A percentile compares a stretch with the other conserved stretches of the same genome.
phyloP scores from a whole-genome alignment of 1,284 basidiomycete genomes.

The Pascua sp. region DNA sequence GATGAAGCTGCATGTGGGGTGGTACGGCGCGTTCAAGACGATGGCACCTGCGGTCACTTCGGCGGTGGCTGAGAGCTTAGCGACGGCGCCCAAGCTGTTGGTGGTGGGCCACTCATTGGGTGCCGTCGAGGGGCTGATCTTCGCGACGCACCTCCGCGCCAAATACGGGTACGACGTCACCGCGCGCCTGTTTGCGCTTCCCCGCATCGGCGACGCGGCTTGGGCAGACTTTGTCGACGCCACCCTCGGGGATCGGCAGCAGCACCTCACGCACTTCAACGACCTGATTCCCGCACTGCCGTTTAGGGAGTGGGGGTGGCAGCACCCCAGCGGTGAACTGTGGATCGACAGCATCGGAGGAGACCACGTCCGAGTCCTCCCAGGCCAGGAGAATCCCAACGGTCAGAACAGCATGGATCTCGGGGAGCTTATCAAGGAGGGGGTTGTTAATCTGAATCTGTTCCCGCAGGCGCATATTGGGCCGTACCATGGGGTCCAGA shows the following conservation, averaged over 20 bases:
- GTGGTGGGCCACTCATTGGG: conserved; percentile 29
- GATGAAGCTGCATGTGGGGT: conserved; percentile 25
- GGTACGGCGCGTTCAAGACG: conserved; percentile 22
- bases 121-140: conserved; percentile 18
- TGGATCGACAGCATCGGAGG: conserved; percentile 9
- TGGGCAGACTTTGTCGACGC: conserved; percentile 28
- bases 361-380: conserved; percentile 9
- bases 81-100: conserved; percentile 8
- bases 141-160: conserved; percentile 13
- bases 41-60: conserved; percentile 7
- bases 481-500: too few relatives aligned
- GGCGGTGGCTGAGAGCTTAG: conserved; percentile 2
- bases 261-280: conserved; percentile 26
- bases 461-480: too few relatives aligned
- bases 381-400: conserved; percentile 22
- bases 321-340: conserved; percentile 22
- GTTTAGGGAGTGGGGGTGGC: conserved; percentile 20
- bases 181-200: conserved; percentile 19
- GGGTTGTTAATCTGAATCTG: too few relatives aligned
- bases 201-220: conserved; percentile 24
- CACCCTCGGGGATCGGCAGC: conserved; percentile 10
- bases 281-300: conserved; percentile 28
- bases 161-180: conserved; percentile 3
- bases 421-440: background rate
- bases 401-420: background rate